Conservation (phyloP, 2,329 filamentous ascomycete genomes). For the Colletotrichum sp. region DNA sequence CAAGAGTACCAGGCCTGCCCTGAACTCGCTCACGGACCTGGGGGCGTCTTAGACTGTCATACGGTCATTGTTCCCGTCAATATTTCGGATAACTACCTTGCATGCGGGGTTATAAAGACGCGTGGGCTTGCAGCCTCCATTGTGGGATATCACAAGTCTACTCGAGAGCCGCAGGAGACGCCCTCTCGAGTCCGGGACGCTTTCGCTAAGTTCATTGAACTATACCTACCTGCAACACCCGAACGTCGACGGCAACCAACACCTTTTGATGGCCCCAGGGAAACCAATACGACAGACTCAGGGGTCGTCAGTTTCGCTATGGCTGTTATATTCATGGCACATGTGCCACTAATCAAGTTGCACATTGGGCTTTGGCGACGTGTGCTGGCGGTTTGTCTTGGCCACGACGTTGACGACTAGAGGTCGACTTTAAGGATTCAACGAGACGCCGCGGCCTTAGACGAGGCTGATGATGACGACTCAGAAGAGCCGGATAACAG, state of each 20-base stretch:
- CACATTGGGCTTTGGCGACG: not conserved
- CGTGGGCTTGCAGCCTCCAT: not conserved
- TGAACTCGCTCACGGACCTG: not conserved
- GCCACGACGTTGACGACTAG: not conserved
- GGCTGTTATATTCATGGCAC: not conserved
- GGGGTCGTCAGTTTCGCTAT: not conserved
- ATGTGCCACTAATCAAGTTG: not conserved
- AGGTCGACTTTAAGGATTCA: not conserved
- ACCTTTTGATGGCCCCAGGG: not conserved
- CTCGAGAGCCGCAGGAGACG: not conserved
- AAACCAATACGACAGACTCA: not conserved
- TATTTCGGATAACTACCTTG: not conserved
- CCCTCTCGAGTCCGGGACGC: not conserved
- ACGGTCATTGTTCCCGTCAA: not conserved
- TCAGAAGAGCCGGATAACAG: not conserved
- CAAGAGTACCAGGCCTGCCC: not conserved
- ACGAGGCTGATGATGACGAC: not conserved
- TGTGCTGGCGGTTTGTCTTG: not conserved
- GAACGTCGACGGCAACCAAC: not conserved
- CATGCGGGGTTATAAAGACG: not conserved
- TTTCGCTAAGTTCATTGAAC: not conserved
- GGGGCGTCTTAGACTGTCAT: not conserved
- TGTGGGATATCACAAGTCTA: not conserved
- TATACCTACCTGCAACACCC: not conserved
- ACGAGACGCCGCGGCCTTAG: not conserved